Conservation (phyloP, 2,329 filamentous ascomycete genomes). For the Exophiala lecanii-corni region DNA sequence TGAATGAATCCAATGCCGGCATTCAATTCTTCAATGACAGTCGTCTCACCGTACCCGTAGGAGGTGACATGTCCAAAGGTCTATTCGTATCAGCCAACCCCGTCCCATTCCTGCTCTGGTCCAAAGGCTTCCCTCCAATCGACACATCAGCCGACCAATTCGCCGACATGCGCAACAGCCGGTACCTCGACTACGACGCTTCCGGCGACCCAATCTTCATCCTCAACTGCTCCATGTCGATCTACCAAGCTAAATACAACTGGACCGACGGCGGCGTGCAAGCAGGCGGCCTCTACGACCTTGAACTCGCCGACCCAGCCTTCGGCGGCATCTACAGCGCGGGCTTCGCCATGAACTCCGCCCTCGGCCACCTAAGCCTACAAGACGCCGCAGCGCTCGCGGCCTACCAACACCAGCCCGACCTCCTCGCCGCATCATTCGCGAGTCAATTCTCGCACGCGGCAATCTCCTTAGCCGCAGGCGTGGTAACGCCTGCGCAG, state of each 20-base stretch:
- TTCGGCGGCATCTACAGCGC: conserved; percentile 22
- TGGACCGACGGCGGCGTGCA: conserved; percentile 18
- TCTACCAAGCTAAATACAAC: conserved; percentile 20
- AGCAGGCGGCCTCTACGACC: conserved; percentile 5
- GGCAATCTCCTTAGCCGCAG: conserved; percentile 15
- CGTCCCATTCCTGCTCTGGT: conserved; percentile 20
- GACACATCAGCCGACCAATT: conserved; percentile 19
- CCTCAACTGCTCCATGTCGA: conserved; percentile 17
- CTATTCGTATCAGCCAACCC: conserved; percentile 19
- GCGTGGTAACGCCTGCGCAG: conserved; percentile 10
- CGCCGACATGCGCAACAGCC: conserved; percentile 9
- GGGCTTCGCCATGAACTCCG: conserved; percentile 18
- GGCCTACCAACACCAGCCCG: conserved; percentile 12
- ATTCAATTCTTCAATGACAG: conserved; percentile 24
- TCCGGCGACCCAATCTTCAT: conserved; percentile 23
- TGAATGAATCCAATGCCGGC: conserved; percentile 17
- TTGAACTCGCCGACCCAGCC: conserved; percentile 7
- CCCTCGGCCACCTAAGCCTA: conserved; percentile 17
- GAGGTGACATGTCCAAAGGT: conserved; percentile 12
- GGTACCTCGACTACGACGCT: conserved; percentile 13
- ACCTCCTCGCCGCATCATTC: conserved; percentile 15
- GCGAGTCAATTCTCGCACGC: conserved; percentile 13
- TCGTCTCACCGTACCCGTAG: conserved; percentile 12
- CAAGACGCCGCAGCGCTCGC: conserved; percentile 13
- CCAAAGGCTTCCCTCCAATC: conserved; percentile 23